Evolutionary conservation across 306 rosid species (phyloP).

Genomic region (Urtica urens): DNA sequence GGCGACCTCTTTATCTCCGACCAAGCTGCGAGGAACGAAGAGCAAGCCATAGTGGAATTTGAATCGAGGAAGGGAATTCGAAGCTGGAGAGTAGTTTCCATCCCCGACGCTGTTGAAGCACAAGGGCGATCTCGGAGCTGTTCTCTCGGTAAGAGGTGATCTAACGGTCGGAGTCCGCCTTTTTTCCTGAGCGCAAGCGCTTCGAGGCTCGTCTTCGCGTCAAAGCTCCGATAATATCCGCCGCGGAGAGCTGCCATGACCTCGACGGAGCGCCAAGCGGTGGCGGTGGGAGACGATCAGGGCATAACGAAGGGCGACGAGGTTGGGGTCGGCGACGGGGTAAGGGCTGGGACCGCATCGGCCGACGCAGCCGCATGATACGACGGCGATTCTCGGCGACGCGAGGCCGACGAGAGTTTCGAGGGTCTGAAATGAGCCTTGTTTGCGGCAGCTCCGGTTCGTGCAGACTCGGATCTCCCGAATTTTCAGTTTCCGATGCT

Average conservation of each 20-base stretch:
- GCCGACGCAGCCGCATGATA: constrained; percentile 61
- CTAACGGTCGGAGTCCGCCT: no score
- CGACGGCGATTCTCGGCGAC: constrained; percentile 49
- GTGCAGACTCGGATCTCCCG: constrained; percentile 79
- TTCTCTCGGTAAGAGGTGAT: constrained; percentile 53
- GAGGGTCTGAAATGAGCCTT: constrained; percentile 69
- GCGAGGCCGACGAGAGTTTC: constrained; percentile 51
- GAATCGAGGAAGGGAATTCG: constrained; percentile 57
- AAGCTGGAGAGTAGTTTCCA: constrained; percentile 20
- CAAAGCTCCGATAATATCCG: constrained; percentile 9
- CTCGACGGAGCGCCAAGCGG: constrained; percentile 55
- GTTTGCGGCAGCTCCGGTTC: constrained; percentile 71
- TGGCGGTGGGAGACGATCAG: constrained; percentile 59
- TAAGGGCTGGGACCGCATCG: constrained; percentile 79
- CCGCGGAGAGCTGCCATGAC: constrained; percentile 20
- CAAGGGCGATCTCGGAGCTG: constrained; percentile 48
- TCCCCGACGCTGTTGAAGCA: constrained; percentile 14
- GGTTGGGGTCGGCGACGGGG: constrained; percentile 41
- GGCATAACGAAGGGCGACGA: constrained; percentile 26
- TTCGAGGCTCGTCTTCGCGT: constrained; percentile 39
- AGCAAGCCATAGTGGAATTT: constrained; percentile 55
- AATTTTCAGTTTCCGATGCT: no score
- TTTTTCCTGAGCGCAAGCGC: constrained; percentile 72
- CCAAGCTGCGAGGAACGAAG: constrained; percentile 30
- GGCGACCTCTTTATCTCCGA: constrained; percentile 14